Base-by-base conservation (phyloP, 139 green algal species). In the Trebouxia sp. region DNA sequence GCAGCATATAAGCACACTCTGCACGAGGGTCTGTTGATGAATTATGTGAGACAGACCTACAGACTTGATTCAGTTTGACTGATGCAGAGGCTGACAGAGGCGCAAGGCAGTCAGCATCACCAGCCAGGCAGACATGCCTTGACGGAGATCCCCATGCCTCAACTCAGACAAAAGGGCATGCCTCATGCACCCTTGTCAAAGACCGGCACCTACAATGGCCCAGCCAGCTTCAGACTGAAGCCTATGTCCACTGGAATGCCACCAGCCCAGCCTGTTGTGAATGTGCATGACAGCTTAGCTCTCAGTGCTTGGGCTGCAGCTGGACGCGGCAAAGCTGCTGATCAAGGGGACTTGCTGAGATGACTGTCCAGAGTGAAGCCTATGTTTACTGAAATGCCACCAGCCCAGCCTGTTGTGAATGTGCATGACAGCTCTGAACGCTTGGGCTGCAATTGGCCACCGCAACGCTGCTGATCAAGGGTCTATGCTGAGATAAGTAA, bases 41-140 rank as follows among this genome's bases (percentile, higher is more conserved):
- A n/a, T n/a, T n/a, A n/a, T n/a, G n/a, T n/a, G n/a, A n/a, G n/a
- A n/a, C n/a, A n/a, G n/a, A n/a, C n/a, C n/a, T n/a, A n/a, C n/a
- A n/a, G n/a, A n/a, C n/a, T n/a, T n/a, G n/a, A n/a, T n/a, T n/a
- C n/a, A n/a, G n/a, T n/a, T n/a, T n/a, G n/a, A n/a, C n/a, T n/a
- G n/a, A 24, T 72, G 62, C 62, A 72, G 62, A 72, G 62, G 32
- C 35, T 72, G 35, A 26, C 62, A 72, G 62, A 72, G 62, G 32
- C 43, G 62, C 37, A 45, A 9, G 43, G 32, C 32, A 14, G 26
- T 53, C 47, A 10, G 47, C 47, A 53, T 37, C 32, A 22, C 42
- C n/a, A 24, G 12, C 11, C 37, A 35, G 32, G 62, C 35, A 72
- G 62, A n/a, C n/a, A 72, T 45, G 62, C 62, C 35, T 35, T 72